Conservation (phyloP, 75 land plant genomes). For the Sequoiadendron giganteum region DNA sequence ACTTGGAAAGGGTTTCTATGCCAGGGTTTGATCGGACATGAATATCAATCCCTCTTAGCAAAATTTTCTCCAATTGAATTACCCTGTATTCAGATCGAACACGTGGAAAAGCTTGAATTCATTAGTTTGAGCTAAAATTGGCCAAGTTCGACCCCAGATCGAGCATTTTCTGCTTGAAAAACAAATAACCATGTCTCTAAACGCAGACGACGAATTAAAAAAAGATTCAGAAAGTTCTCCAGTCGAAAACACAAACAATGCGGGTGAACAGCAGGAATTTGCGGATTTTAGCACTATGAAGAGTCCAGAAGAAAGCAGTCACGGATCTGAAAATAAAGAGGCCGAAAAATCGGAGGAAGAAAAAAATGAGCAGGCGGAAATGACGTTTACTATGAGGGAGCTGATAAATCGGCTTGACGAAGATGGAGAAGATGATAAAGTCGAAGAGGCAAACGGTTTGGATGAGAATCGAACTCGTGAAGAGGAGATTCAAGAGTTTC, state of each 20-base stretch:
- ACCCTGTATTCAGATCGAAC: neutral
- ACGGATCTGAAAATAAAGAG: neutral
- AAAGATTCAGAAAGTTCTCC: neutral
- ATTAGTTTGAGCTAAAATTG: neutral
- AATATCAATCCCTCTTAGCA: neutral
- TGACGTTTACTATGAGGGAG: constrained; percentile 5
- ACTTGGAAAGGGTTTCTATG: neutral
- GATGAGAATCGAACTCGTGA: neutral
- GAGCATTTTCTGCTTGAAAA: neutral
- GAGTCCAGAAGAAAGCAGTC: neutral
- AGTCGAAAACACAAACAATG: neutral
- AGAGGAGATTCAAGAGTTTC: neutral
- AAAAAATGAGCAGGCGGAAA: neutral
- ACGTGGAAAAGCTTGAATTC: neutral
- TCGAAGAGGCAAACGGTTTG: neutral
- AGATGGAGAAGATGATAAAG: neutral
- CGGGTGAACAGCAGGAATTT: neutral
- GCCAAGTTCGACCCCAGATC: neutral
- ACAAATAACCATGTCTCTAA: neutral
- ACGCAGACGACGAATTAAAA: neutral
- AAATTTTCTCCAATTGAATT: neutral
- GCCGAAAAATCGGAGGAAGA: neutral
- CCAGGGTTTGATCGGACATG: neutral
- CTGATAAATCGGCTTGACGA: constrained; percentile 9
- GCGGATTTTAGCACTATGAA: neutral